Evolutionary conservation across 2,329 filamentous ascomycete species (phyloP), one percentile per base, ranked within the genome.

Genomic region (Fusarium chaquense): DNA sequence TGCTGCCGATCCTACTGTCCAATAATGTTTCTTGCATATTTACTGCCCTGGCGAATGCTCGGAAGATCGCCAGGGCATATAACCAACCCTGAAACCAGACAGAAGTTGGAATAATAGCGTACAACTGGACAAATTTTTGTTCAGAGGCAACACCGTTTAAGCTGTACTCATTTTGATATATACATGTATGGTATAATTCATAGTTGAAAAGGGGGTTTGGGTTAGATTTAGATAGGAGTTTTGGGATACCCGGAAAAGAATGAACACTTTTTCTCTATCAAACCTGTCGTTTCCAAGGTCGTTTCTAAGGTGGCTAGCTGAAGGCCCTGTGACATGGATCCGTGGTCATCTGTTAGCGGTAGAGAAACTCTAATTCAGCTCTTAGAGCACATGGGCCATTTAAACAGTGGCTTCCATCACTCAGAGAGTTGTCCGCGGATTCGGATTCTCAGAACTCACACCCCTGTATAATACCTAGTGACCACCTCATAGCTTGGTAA

Each of bases 191-290:
- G 24, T 26, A 28, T 33, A 15, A 32, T 45, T 36, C 12, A 22
- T 38, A 6, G 41, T 45, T 30, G 26, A 33, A 43, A 26, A 56
- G 20, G 53, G 58, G 33, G 32, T 5, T 38, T 49, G 57, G 56
- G 53, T 47, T 70, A 71, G 52, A 69, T 69, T 50, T 67, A 73
- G 60, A 70, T 32, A 51, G 70, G 70, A 62, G 70, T 73, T 67
- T 51, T 52, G 60, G 62, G 59, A 67, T 65, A 63, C 62, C 65
- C 71, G 38, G 61, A 57, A 69, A 67, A 51, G 53, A 61, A 49
- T 51, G 38, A 68, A 59, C 24, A 33, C 36, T 20, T 59, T 63
- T 62, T 38, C 4, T 16, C 13, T n/a, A 40, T 12, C 45, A 10
- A 28, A 40, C 18, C 12, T 40, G 36, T 22, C 11, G n/a, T 44